Base-by-base conservation (phyloP, 2,329 filamentous ascomycete genomes). In the Lachnellula occidentalis region DNA sequence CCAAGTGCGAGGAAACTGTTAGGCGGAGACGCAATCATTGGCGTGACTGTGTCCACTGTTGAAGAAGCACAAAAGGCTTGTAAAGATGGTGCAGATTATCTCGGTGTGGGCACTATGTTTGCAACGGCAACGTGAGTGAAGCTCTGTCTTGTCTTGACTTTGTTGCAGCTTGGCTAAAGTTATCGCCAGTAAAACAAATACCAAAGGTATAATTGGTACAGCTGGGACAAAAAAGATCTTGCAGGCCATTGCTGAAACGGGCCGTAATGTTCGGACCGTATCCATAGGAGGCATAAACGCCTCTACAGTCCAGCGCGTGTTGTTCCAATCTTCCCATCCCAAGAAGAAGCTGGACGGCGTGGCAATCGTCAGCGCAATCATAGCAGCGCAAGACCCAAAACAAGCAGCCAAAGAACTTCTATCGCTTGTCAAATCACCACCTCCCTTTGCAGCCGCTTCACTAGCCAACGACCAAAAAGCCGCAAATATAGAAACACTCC, bases 31-130 rank as follows among this genome's bases (percentile, higher is more conserved):
- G 86, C 89, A 50, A 92, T 96, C 65, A 91, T 97, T 58, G 92
- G 94, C 21, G 88, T 95, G 34, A 95, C 89, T 6, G 88, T 88
- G n/a, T 87, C 85, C 54, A 88, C 82, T 5, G 69, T 83, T 21
- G 79, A 85, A 6, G 88, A 97, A 73, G 89, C 90, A 4, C 71
- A 85, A 47, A 75, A 72, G 52, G 92, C 92, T 1, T 86, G 88
- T 55, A 74, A 80, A 49, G 81, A 80, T 49, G 90, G 90, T n/a
- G 91, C 92, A 27, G 85, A 94, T 70, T 97, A 97, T 71, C 77
- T 97, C 4, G 94, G 92, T 17, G 85, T 97, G 47, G 92, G 94
- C 24, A 94, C 92, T 1, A 83, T 96, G 59, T 96, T 88, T 72
- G 82, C 91, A 15, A 97, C 92, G 0, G 72, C 83, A 48, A 96